Evolutionary conservation across 176 grass and related monocot species (phyloP).

Genomic region (Raddia distichophylla): DNA sequence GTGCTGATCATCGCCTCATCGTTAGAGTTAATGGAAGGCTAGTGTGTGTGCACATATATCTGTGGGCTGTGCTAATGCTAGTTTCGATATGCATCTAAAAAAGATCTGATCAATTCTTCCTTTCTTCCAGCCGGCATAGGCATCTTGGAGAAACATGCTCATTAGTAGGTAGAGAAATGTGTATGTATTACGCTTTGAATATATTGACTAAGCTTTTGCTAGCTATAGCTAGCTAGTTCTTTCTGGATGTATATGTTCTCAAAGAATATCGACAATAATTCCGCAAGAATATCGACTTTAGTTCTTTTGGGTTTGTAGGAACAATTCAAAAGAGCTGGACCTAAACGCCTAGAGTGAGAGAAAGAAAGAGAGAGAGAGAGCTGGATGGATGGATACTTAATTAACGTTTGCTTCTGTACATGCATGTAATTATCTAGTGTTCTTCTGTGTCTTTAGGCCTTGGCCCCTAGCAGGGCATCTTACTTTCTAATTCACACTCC

Average conservation of each 20-base stretch:
- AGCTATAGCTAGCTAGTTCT: neutral
- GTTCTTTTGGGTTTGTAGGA: constrained; percentile 29
- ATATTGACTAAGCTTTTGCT: constrained; percentile 38
- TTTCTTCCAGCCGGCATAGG: constrained; percentile 23
- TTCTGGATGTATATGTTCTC: constrained; percentile 36
- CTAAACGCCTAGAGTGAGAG: constrained; percentile 4
- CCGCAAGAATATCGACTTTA: constrained; percentile 27
- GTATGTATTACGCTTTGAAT: constrained; percentile 37
- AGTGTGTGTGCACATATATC: constrained; percentile 19
- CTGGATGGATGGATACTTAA: constrained; percentile 22
- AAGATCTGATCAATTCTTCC: constrained; percentile 39
- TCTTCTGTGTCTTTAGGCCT: constrained; percentile 28
- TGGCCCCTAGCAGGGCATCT: constrained; percentile 39
- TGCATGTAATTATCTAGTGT: constrained; percentile 28
- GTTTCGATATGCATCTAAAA: neutral
- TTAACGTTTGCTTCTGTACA: constrained; percentile 19
- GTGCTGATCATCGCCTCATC: neutral
- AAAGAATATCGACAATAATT: constrained; percentile 45
- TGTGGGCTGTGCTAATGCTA: neutral
- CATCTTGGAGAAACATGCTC: constrained; percentile 21
- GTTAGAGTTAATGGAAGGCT: constrained; percentile 18
- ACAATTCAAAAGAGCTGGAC: constrained; percentile 50
- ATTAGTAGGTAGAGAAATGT: constrained; percentile 21
- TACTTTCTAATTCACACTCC: constrained; percentile 31
- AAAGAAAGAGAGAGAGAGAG: neutral